These are phyloP conservation scores for Aegilops sharonensis DNA, from an alignment of 176 grass and related monocot species.

Conservation along the genomic window DNA sequence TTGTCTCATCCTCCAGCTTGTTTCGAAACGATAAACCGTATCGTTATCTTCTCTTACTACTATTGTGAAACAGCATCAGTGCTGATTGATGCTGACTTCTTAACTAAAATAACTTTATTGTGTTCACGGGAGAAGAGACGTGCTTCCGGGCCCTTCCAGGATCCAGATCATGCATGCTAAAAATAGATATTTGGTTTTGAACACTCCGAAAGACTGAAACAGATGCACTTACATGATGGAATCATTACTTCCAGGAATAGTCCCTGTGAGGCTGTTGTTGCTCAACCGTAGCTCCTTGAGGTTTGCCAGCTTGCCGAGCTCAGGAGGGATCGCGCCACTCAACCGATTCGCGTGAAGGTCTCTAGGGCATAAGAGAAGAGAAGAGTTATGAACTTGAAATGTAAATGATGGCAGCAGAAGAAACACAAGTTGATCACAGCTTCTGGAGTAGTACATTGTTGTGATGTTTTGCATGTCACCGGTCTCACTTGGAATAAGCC, in stretches of 20 bases:
- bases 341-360: conserved; percentile 76
- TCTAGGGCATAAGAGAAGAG: conserved; percentile 57
- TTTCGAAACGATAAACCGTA: conserved; percentile 12
- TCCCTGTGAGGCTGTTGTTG: conserved; percentile 69
- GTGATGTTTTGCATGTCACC: conserved; percentile 57
- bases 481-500: conserved; percentile 59
- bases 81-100: conserved; percentile 27
- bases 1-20: conserved; percentile 17
- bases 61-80: background rate
- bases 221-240: conserved; percentile 56
- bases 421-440: conserved; percentile 5
- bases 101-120: conserved; percentile 26
- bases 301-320: conserved; percentile 59
- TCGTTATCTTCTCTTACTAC: background rate
- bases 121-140: background rate
- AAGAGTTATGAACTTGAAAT: conserved; percentile 14
- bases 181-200: background rate
- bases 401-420: background rate
- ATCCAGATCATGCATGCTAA: background rate
- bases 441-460: conserved; percentile 64
- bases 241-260: conserved; percentile 71
- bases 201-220: background rate
- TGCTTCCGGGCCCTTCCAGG: background rate
- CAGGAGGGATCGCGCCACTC: conserved; percentile 60
- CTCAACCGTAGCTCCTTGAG: conserved; percentile 60